phyloP scores from a whole-genome alignment of 2,329 filamentous ascomycete genomes.

The Xylaria sp. region DNA sequence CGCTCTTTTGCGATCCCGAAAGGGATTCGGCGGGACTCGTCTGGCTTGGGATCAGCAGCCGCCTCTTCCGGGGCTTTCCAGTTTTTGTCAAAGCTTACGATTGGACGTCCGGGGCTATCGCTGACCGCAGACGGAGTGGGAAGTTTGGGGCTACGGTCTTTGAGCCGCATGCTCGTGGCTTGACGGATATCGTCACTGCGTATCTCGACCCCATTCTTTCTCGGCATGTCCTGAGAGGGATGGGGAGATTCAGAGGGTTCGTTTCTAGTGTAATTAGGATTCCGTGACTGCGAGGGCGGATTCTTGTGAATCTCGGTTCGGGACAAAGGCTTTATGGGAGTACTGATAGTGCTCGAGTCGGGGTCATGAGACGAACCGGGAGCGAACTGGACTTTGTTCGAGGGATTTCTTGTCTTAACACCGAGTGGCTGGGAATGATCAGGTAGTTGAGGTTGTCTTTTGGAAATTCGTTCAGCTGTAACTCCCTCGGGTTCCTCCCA shows the following conservation, averaged over 20 bases:
- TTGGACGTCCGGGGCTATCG: conserved; percentile 88
- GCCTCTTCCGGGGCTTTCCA: conserved; percentile 79
- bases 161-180: conserved; percentile 89
- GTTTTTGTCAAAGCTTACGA: conserved; percentile 93
- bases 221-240: conserved; percentile 61
- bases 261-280: conserved; percentile 83
- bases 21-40: conserved; percentile 54
- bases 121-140: conserved; percentile 92
- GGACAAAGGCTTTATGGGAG: conserved; percentile 57
- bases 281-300: conserved; percentile 82
- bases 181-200: conserved; percentile 87
- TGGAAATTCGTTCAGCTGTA: conserved; percentile 47
- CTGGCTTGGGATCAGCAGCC: conserved; percentile 77
- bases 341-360: conserved; percentile 50
- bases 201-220: conserved; percentile 84
- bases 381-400: conserved; percentile 69
- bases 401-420: conserved; percentile 72
- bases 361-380: conserved; percentile 58
- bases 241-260: conserved; percentile 52
- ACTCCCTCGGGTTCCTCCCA: conserved; percentile 84
- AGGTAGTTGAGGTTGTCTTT: conserved; percentile 39
- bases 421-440: conserved; percentile 60
- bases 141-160: conserved; percentile 85
- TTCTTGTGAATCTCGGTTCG: conserved; percentile 85
- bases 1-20: conserved; percentile 49